Evolutionary conservation across 345 rosid species (phyloP).

Genomic region (Eucalyptus sp.): DNA sequence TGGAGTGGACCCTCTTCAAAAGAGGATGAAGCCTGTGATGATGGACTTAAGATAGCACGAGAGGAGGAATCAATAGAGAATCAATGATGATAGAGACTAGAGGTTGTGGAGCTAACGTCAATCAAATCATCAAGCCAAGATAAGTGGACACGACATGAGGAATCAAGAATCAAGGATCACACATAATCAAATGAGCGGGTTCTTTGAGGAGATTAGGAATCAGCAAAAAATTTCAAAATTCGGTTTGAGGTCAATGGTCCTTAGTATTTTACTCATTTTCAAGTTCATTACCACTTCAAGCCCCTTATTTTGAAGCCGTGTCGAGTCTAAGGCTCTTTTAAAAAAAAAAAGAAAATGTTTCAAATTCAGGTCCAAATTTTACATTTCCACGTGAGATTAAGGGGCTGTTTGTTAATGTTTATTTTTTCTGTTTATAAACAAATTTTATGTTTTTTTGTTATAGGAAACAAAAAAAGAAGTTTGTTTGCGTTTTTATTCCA

Average conservation of each 20-base stretch:
- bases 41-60: background rate
- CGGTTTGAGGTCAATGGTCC: rapidly evolving
- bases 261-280: background rate
- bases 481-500: too few species aligned
- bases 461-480: too few species aligned
- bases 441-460: too few species aligned
- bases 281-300: background rate
- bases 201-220: background rate
- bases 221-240: background rate
- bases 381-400: background rate
- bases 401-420: too few species aligned
- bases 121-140: background rate
- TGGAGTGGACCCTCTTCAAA: background rate
- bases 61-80: background rate
- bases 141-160: background rate
- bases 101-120: background rate
- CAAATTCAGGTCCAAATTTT: too few species aligned
- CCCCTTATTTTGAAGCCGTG: too few species aligned
- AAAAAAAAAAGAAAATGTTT: too few species aligned
- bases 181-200: rapidly evolving
- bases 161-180: background rate
- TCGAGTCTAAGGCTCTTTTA: too few species aligned
- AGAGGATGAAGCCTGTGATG: background rate
- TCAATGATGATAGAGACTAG: rapidly evolving
- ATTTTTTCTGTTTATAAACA: too few species aligned